Evolutionary conservation across 306 rosid species (phyloP).

Genomic region (Prunus dulcis): DNA sequence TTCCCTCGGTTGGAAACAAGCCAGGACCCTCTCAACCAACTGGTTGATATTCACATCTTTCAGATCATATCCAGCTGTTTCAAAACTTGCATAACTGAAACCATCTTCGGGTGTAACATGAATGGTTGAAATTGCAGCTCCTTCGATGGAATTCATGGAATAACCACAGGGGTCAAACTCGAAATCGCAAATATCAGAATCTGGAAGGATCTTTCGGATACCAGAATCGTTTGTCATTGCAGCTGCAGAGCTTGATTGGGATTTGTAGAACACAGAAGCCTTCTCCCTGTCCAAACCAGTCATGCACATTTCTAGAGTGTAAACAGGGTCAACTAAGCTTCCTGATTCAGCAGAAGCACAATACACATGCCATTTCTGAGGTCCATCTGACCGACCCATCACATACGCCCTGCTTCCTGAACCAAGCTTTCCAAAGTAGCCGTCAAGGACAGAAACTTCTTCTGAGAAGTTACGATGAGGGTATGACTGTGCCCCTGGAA

Average conservation of each 20-base stretch:
- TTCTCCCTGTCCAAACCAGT: conserved; percentile 55
- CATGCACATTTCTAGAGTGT: conserved; percentile 71
- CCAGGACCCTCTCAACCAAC: conserved; percentile 44
- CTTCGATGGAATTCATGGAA: conserved; percentile 65
- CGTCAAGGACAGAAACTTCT: conserved; percentile 50
- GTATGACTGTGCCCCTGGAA: conserved; percentile 61
- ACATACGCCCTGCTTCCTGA: conserved; percentile 51
- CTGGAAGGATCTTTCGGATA: conserved; percentile 60
- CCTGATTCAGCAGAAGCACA: conserved; percentile 46
- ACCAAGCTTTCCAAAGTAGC: conserved; percentile 53
- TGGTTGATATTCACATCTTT: conserved; percentile 25
- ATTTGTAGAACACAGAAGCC: conserved; percentile 51
- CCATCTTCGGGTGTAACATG: conserved; percentile 53
- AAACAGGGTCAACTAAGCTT: conserved; percentile 22
- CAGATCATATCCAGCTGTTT: conserved; percentile 58
- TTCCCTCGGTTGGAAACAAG: conserved; percentile 54
- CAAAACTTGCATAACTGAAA: conserved; percentile 70
- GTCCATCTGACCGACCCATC: conserved; percentile 41
- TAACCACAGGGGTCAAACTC: conserved; percentile 72
- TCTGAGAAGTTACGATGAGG: conserved; percentile 62
- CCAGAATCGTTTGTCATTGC: conserved; percentile 56
- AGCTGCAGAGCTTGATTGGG: conserved; percentile 39
- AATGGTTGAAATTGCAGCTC: conserved; percentile 59
- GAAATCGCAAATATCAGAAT: conserved; percentile 58
- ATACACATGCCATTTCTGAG: conserved; percentile 65